A percentile compares a stretch with the other conserved stretches of the same genome.
phyloP scores from a whole-genome alignment of 164 flowering plant genomes.

The Magnolia kwangsiensis region DNA sequence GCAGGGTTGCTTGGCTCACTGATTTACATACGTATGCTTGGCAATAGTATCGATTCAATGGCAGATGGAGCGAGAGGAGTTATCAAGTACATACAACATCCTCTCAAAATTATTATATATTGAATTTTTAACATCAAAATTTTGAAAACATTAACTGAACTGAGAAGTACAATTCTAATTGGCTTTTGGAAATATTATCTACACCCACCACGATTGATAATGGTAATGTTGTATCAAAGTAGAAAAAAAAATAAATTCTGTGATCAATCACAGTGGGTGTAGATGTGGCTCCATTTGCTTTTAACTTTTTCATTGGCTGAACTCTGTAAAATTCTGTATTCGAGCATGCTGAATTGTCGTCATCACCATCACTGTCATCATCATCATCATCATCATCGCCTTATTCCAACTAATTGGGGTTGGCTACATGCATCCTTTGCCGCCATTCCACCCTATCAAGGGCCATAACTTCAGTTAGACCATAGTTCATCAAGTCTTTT shows the following conservation, averaged over 20 bases:
- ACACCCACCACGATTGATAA: background rate
- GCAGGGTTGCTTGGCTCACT: slow-evolving; percentile 89
- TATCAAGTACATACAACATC: slow-evolving; percentile 50
- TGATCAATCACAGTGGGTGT: background rate
- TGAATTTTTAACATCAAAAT: background rate
- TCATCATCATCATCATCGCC: no score
- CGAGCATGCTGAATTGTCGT: background rate
- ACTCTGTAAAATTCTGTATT: background rate
- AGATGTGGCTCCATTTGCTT: background rate
- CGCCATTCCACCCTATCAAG: no score
- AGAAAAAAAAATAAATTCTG: no score
- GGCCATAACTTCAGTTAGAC: no score
- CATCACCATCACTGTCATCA: background rate
- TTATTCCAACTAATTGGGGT: no score
- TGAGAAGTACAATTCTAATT: background rate
- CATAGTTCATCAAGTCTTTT: no score
- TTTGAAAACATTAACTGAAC: background rate
- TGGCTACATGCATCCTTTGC: no score
- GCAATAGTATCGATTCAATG: slow-evolving; percentile 75
- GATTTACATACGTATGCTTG: slow-evolving; percentile 88
- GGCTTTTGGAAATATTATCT: background rate
- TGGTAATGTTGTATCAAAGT: no score
- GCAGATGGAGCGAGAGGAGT: slow-evolving; percentile 77
- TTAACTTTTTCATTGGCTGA: background rate
- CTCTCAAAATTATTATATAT: background rate